Percentiles rank a stretch among this genome's conserved stretches.
phyloP scores from a whole-genome alignment of 1,284 basidiomycete genomes.

The Ustilago lituana region DNA sequence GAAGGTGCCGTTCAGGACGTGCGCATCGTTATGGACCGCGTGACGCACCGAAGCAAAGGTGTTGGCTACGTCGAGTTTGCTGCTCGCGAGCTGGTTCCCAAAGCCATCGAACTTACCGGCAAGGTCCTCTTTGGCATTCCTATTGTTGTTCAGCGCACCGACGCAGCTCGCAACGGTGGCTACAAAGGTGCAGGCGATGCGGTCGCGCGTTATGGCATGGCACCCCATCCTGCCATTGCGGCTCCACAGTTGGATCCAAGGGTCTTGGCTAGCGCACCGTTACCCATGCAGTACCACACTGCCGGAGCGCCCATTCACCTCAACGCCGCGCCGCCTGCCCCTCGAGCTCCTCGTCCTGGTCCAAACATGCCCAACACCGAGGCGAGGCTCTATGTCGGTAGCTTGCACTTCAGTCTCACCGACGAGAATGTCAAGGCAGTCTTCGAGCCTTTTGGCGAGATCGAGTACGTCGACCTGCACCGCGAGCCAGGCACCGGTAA shows the following conservation, averaged over 20 bases:
- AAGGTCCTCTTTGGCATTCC: conserved; percentile 97
- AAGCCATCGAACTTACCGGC: conserved; percentile 86
- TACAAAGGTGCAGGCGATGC: conserved; percentile 17
- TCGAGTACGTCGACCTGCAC: conserved; percentile 98
- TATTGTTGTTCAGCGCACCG: conserved; percentile 93
- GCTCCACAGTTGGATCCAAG: conserved; percentile 27
- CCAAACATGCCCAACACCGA: conserved; percentile 69
- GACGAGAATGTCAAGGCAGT: conserved; percentile 97
- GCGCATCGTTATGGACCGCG: conserved; percentile 89
- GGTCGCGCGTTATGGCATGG: conserved; percentile 16
- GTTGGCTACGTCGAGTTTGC: conserved; percentile 98
- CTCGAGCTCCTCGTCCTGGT: conserved; percentile 19
- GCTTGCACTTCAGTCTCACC: conserved; percentile 93
- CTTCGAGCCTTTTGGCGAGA: conserved; percentile 96
- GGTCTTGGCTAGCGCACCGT: conserved; percentile 26
- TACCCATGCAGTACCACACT: conserved; percentile 46
- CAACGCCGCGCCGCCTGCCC: conserved; percentile 11
- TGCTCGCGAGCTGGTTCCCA: conserved; percentile 85
- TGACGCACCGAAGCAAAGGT: conserved; percentile 91
- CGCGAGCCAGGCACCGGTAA: conserved; percentile 87
- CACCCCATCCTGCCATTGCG: conserved; percentile 23
- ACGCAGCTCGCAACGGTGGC: conserved; percentile 86
- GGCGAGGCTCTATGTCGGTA: conserved; percentile 91
- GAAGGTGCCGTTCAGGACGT: conserved; percentile 89
- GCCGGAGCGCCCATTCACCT: conserved; percentile 46